Evolutionary conservation across 1,284 basidiomycete genomes (phyloP).

Genomic region (Papiliotrema terrestris): DNA sequence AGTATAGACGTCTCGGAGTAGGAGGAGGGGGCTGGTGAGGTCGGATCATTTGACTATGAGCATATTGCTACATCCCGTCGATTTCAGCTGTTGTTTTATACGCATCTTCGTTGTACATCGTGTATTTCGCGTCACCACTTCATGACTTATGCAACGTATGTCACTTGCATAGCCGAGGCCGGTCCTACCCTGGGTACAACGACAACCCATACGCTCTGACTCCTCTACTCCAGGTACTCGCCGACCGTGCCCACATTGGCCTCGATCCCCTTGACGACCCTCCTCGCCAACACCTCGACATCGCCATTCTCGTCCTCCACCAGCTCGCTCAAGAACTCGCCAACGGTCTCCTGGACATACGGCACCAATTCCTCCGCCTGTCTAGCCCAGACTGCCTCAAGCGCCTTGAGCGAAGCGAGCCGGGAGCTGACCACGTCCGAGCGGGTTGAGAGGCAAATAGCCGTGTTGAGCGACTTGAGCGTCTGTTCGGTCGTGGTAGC

Average conservation of each 20-base stretch:
- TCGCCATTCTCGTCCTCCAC: constrained; percentile 52
- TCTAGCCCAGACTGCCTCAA: constrained; percentile 67
- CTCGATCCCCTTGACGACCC: constrained; percentile 50
- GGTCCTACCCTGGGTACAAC: too few species aligned
- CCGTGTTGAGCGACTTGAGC: constrained; percentile 75
- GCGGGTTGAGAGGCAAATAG: constrained; percentile 81
- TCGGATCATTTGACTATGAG: neutral
- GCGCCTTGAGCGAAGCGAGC: constrained; percentile 65
- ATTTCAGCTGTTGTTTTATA: neutral
- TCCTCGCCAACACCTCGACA: constrained; percentile 48
- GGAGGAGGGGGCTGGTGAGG: constrained; percentile 41
- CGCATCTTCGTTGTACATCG: too few species aligned
- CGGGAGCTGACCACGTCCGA: constrained; percentile 68
- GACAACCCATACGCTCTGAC: too few species aligned
- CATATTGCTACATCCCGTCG: neutral
- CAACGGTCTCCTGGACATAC: constrained; percentile 54
- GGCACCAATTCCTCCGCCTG: constrained; percentile 60
- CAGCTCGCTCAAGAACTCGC: constrained; percentile 52
- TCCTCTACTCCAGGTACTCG: constrained; percentile 48
- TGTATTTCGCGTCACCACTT: neutral
- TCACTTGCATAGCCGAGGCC: too few species aligned
- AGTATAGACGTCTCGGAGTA: constrained; percentile 41
- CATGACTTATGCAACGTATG: neutral
- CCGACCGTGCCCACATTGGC: constrained; percentile 47
- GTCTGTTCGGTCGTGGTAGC: constrained; percentile 59